These are phyloP conservation scores for Euphorbia corollata DNA, from an alignment of 441 rosid genomes.

Conservation along the genomic window DNA sequence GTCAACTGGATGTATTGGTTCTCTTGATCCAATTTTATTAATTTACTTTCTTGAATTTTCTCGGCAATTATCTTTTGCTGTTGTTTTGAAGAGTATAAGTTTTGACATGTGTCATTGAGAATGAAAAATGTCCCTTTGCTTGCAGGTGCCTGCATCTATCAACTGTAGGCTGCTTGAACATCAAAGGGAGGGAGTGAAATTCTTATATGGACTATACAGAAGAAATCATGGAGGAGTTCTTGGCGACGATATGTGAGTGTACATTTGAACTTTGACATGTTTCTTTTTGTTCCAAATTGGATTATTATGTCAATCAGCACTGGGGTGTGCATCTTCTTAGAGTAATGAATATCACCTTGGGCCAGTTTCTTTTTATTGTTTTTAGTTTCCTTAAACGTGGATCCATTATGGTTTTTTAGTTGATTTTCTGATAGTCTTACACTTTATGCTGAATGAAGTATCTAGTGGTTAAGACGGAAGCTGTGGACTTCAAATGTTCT, in stretches of 20 bases:
- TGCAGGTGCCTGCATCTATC: constrained; percentile 83
- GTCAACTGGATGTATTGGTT: background rate
- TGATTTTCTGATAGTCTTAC: background rate
- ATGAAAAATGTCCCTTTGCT: constrained; percentile 9
- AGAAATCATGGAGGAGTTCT: constrained; percentile 87
- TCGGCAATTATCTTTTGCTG: background rate
- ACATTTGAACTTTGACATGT: background rate
- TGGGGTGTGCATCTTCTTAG: background rate
- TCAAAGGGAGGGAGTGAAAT: constrained; percentile 77
- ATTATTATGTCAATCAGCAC: no score
- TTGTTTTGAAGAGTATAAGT: background rate
- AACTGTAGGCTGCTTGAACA: constrained; percentile 87
- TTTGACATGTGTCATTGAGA: background rate
- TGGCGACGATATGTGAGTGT: constrained; percentile 92
- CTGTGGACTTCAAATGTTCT: no score
- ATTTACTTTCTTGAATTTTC: background rate
- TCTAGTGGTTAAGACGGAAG: no score
- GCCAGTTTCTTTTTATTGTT: background rate
- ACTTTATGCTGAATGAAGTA: background rate
- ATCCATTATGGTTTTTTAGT: background rate
- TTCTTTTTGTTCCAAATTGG: no score
- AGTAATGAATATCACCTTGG: background rate
- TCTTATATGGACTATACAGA: constrained; percentile 58
- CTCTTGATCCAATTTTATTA: background rate
- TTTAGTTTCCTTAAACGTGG: background rate